Conservation (phyloP, 345 rosid species). For the Carallia brachiata region DNA sequence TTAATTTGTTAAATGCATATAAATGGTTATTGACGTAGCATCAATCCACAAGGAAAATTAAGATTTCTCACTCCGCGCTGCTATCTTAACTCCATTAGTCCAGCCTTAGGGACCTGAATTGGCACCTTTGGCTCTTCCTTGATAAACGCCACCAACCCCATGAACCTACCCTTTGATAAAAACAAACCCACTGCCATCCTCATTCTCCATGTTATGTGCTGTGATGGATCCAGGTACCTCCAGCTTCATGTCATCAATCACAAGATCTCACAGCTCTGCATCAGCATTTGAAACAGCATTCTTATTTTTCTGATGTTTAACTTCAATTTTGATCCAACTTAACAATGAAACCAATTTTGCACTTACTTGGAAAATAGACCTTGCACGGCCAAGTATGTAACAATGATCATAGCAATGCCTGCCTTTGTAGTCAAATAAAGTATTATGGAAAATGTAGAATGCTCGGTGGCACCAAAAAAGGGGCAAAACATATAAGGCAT, state of each 20-base stretch:
- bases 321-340: neutral
- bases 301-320: neutral
- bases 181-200: constrained; percentile 65
- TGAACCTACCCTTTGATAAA: constrained; percentile 69
- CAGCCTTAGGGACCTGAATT: constrained; percentile 70
- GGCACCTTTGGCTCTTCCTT: constrained; percentile 81
- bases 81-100: constrained; percentile 86
- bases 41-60: neutral
- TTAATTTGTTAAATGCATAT: too few relatives aligned
- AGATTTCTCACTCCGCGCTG: constrained; percentile 48
- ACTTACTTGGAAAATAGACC: constrained; percentile 61
- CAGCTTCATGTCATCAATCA: constrained; percentile 68
- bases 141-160: constrained; percentile 55
- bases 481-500: too few relatives aligned
- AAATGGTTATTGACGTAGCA: neutral
- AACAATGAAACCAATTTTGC: neutral
- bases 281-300: neutral
- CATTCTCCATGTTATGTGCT: constrained; percentile 60
- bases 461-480: constrained; percentile 57
- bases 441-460: constrained; percentile 79
- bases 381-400: constrained; percentile 87
- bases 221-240: constrained; percentile 72
- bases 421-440: constrained; percentile 82
- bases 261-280: constrained; percentile 76
- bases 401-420: constrained; percentile 76